Conservation (phyloP, 2,329 filamentous ascomycete genomes). For the Cordyceps javanica region DNA sequence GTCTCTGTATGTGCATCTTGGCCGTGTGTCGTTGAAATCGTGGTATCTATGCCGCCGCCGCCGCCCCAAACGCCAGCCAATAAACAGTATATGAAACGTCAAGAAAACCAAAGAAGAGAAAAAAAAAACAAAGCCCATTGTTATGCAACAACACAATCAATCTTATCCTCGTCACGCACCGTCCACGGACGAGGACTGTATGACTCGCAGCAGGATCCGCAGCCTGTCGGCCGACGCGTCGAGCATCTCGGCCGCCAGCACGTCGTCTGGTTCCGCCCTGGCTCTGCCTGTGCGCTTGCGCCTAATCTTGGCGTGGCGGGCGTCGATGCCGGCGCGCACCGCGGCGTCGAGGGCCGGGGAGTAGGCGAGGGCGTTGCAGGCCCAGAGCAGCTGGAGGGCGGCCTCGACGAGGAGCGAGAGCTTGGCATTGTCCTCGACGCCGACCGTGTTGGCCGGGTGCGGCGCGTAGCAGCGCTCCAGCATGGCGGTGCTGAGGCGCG, state of each 20-base stretch:
- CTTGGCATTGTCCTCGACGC: conserved; percentile 63
- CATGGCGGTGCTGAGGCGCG: conserved; percentile 38
- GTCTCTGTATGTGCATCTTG: not conserved
- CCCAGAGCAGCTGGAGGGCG: conserved; percentile 49
- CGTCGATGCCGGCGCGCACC: conserved; percentile 40
- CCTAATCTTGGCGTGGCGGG: conserved; percentile 42
- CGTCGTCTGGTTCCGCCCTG: conserved; percentile 31
- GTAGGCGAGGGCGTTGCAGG: conserved; percentile 28
- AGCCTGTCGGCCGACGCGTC: conserved; percentile 40
- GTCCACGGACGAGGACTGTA: conserved; percentile 25
- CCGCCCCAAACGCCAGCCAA: not conserved
- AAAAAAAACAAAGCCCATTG: not conserved
- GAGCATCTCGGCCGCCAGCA: conserved; percentile 36
- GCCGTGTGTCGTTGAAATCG: not conserved
- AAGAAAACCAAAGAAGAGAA: not conserved
- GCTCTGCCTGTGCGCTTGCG: conserved; percentile 31
- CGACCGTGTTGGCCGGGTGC: conserved; percentile 55
- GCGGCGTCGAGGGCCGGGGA: conserved; percentile 31
- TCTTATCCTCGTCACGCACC: conserved; percentile 15
- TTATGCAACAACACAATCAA: conserved; percentile 10
- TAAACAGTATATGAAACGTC: not conserved
- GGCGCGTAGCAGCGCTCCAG: conserved; percentile 57
- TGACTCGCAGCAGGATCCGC: conserved; percentile 30
- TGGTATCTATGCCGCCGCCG: not conserved
- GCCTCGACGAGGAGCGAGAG: conserved; percentile 63